A percentile compares a stretch with the other conserved stretches of the same genome.
These are phyloP conservation scores for Penicillium canescens DNA, from an alignment of 495 filamentous ascomycete species.

Conservation along the genomic window DNA sequence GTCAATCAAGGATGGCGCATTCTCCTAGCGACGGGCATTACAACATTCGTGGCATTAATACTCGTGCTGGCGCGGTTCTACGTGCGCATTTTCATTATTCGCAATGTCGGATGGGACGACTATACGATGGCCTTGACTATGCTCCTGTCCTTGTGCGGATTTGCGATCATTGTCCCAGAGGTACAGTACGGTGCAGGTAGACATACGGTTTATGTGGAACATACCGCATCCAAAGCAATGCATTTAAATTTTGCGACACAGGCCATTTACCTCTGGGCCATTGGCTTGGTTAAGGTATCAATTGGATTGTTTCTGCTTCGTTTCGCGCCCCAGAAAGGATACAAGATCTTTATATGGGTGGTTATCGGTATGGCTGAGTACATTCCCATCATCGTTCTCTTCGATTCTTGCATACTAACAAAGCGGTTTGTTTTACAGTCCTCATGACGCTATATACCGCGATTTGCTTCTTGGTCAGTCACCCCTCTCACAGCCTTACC, in stretches of 20 bases:
- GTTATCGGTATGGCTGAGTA: slow-evolving; percentile 17
- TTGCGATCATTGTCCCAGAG: slow-evolving; percentile 32
- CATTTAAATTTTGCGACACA: slow-evolving; percentile 48
- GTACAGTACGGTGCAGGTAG: slow-evolving; percentile 43
- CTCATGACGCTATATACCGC: slow-evolving; percentile 43
- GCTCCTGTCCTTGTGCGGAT: slow-evolving; percentile 30
- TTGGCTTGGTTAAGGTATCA: slow-evolving; percentile 46
- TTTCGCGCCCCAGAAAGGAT: slow-evolving; percentile 31
- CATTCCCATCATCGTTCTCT: background rate
- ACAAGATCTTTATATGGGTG: slow-evolving; percentile 35
- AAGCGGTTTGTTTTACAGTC: slow-evolving; percentile 19
- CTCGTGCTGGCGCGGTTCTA: slow-evolving; percentile 32
- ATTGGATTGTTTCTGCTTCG: slow-evolving; percentile 48
- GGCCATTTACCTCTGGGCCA: slow-evolving; percentile 39
- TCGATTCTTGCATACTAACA: background rate
- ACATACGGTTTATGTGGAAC: slow-evolving; percentile 31
- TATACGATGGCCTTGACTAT: slow-evolving; percentile 41
- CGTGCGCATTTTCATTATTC: slow-evolving; percentile 38
- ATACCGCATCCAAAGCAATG: slow-evolving; percentile 32
- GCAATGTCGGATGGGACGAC: slow-evolving; percentile 41
- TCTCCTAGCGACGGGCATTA: slow-evolving; percentile 30
- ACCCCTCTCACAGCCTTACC: too few species aligned
- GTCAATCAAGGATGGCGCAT: slow-evolving; percentile 34
- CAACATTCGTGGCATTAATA: slow-evolving; percentile 30
- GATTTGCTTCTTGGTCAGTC: slow-evolving; percentile 25